A percentile compares a stretch with the other conserved stretches of the same genome.
These are phyloP conservation scores for Nemania abortiva DNA, from an alignment of 2,329 filamentous ascomycete genomes.

Conservation along the genomic window DNA sequence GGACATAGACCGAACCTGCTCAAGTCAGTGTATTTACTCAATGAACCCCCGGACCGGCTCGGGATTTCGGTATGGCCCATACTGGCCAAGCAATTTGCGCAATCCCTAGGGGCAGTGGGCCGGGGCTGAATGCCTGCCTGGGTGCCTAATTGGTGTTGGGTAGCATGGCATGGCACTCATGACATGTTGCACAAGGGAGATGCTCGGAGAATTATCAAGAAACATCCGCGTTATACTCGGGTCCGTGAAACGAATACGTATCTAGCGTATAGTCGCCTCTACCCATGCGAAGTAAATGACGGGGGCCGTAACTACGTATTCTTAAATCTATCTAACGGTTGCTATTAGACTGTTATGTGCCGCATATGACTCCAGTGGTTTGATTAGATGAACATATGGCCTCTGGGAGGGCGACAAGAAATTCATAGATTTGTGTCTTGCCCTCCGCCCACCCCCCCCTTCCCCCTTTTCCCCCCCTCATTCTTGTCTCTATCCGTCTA, in stretches of 20 bases:
- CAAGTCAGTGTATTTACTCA: not conserved
- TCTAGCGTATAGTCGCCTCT: not conserved
- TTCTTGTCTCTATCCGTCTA: no score
- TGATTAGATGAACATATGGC: not conserved
- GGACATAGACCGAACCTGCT: not conserved
- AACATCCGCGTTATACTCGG: conserved; percentile 4
- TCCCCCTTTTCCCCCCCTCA: no score
- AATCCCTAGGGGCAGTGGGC: not conserved
- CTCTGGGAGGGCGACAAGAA: not conserved
- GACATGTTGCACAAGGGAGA: conserved; percentile 13
- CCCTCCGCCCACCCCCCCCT: not conserved
- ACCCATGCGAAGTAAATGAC: not conserved
- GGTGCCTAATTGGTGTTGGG: not conserved
- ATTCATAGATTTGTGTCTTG: not conserved
- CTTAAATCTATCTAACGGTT: no score
- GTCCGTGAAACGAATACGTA: not conserved
- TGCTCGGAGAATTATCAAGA: conserved; percentile 16
- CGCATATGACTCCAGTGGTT: not conserved
- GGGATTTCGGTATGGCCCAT: not conserved
- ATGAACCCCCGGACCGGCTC: not conserved
- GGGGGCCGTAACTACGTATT: not conserved
- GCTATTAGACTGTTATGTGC: no score
- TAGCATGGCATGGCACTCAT: conserved; percentile 14
- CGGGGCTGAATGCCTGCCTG: not conserved
- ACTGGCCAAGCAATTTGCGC: not conserved